phyloP scores from a whole-genome alignment of 2,329 filamentous ascomycete genomes.

The Cryphonectria nitschkei region DNA sequence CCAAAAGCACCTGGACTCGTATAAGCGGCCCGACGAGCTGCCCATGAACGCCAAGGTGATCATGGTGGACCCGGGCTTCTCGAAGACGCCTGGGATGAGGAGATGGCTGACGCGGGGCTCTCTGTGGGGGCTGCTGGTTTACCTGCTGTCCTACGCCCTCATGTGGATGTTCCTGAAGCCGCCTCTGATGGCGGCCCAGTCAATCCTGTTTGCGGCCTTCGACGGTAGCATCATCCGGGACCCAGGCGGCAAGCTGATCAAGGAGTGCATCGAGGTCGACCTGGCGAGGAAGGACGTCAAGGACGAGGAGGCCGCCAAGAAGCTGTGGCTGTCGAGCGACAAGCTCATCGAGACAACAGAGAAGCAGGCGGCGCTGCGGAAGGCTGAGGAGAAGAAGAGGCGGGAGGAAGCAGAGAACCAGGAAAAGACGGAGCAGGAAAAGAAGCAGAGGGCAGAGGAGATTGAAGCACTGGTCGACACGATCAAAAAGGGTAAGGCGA shows the following conservation, averaged over 20 bases:
- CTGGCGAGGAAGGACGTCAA: slow-evolving; percentile 73
- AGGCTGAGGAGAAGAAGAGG: slow-evolving; percentile 45
- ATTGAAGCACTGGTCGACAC: slow-evolving; percentile 46
- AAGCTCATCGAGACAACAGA: slow-evolving; percentile 80
- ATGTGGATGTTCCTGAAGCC: slow-evolving; percentile 92
- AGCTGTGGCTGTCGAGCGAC: slow-evolving; percentile 88
- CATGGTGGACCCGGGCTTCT: slow-evolving; percentile 83
- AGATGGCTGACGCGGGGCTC: slow-evolving; percentile 87
- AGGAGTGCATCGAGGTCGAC: slow-evolving; percentile 82
- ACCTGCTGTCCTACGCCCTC: slow-evolving; percentile 76
- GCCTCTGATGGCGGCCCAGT: slow-evolving; percentile 81
- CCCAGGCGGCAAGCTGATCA: slow-evolving; percentile 73
- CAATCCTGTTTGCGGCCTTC: slow-evolving; percentile 84
- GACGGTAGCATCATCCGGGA: slow-evolving; percentile 70
- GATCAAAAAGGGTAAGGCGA: slow-evolving; percentile 49
- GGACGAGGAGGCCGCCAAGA: slow-evolving; percentile 80
- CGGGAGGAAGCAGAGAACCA: slow-evolving; percentile 41
- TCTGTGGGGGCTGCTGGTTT: slow-evolving; percentile 76
- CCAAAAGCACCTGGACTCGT: slow-evolving; percentile 87
- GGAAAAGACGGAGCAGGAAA: slow-evolving; percentile 37
- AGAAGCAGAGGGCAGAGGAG: slow-evolving; percentile 37
- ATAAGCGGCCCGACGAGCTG: slow-evolving; percentile 79
- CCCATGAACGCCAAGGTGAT: slow-evolving; percentile 84
- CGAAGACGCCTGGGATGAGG: slow-evolving; percentile 83
- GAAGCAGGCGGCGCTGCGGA: slow-evolving; percentile 71